Percentiles rank a stretch among this genome's conserved stretches.
Conservation (phyloP, 2,329 filamentous ascomycete species). For the Verticillium klebahnii region DNA sequence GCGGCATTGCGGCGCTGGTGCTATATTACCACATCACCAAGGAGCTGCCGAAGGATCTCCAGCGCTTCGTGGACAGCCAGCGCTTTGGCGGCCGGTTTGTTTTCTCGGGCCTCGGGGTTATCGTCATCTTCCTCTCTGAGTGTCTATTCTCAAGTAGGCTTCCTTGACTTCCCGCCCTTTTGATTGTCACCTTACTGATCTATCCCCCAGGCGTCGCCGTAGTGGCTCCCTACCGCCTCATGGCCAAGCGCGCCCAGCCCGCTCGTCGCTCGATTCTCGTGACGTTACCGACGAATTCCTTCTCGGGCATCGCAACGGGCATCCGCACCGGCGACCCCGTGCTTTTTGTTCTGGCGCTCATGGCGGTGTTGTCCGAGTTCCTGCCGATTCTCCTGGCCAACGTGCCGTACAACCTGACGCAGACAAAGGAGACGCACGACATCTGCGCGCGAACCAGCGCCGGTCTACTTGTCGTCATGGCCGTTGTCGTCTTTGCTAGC, state of each 20-base stretch:
- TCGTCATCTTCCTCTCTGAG: slow-evolving; percentile 35
- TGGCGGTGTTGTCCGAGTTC: slow-evolving; percentile 42
- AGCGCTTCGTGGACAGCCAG: slow-evolving; percentile 17
- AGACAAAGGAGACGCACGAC: slow-evolving; percentile 31
- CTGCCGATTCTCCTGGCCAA: slow-evolving; percentile 46
- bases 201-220: slow-evolving; percentile 35
- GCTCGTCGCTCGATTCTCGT: slow-evolving; percentile 33
- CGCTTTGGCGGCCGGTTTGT: slow-evolving; percentile 38
- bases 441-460: slow-evolving; percentile 35
- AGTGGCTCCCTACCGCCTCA: slow-evolving; percentile 37
- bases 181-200: slow-evolving; percentile 3
- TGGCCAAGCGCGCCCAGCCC: slow-evolving; percentile 27
- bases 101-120: slow-evolving; percentile 34
- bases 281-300: slow-evolving; percentile 37
- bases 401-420: slow-evolving; percentile 39
- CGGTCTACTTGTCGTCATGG: slow-evolving; percentile 36
- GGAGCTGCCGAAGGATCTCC: background rate
- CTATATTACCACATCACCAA: slow-evolving; percentile 32
- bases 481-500: slow-evolving; percentile 30
- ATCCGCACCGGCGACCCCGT: slow-evolving; percentile 30
- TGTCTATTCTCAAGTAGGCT: slow-evolving; percentile 31
- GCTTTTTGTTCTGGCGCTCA: slow-evolving; percentile 32
- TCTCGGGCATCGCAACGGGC: slow-evolving; percentile 36
- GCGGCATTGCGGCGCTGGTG: slow-evolving; percentile 28
- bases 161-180: slow-evolving; percentile 1